Base-by-base conservation (phyloP, 352 stramenopile genomes). In the Phytophthora lateralis region DNA sequence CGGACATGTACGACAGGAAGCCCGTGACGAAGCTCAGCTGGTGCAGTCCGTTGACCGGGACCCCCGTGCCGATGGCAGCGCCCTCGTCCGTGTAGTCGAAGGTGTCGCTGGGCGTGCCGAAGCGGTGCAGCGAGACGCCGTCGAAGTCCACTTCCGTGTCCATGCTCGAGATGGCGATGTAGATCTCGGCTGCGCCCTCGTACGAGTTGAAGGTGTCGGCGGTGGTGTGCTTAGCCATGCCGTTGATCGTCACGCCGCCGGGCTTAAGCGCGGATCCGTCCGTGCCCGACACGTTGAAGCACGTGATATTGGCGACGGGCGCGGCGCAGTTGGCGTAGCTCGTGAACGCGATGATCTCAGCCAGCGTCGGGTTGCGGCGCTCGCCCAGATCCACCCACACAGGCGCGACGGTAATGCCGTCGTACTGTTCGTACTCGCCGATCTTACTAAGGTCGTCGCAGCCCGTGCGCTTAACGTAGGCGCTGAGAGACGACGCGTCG, bases 1-100 rank as follows among this genome's bases (percentile, higher is more conserved):
- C 86, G 47, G 84, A 93, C 45, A 93, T 62, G 60, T 83, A 93
- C 34, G 80, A 77, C 27, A 91, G 43, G 58, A 93, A 89, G 38
- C 84, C 84, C 26, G 60, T 76, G 60, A 78, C 73, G 61, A 91
- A 93, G 54, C 74, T 78, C 46, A 89, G 50, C 39, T 76, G 67
- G 52, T 93, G 84, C 34, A 93, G 57, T 30, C 84, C 84, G 27
- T 93, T 71, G 11, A 93, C 76, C 0, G 84, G 84, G 45, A 76
- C 62, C 8, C 69, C 84, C 6, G 72, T 79, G 45, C 84, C 84
- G 14, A 72, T 53, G 4, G 21, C 39, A 6, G 53, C 64, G 20
- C 81, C 89, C 30, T 45, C 55, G 14, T 66, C 46, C 2, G 48
- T 59, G 21, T 68, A 66, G 34, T 35, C 50, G 17, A 93, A 75